Evolutionary conservation across 2,329 filamentous ascomycete species (phyloP), one percentile per base, ranked within the genome.

Genomic region (Pezicula rhizophila): DNA sequence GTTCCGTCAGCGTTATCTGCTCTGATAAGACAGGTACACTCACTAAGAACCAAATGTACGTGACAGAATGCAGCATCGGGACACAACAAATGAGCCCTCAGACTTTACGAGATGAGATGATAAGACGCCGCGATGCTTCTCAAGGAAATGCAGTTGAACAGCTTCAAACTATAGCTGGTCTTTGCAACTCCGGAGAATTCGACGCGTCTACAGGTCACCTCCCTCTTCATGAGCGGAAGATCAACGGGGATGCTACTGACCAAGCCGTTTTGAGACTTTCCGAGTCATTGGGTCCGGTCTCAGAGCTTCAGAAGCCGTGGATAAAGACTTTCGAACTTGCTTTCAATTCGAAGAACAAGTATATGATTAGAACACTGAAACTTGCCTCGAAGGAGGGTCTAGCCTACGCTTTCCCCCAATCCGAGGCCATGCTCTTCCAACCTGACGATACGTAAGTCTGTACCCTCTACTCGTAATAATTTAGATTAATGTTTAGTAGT

Each of bases 321-420:
- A 76, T 76, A 45, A 82, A 78, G 46, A 75, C 78, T 2, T 89
- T 82, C 57, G 80, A 85, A 47, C 70, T 88, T 25, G 79, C 84
- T 0, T 91, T 91, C 65, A 90, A 90, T 69, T 88, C 84, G 68
- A 88, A 88, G 71, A 90, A 89, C 68, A 91, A 91, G 66, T 90
- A 82, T 62, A 90, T 89, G 80, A 78, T 90, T 47, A 75, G 80
- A 31, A 76, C 82, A 0, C 77, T 84, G 43, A 71, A 71, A 2
- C 56, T 76, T 35, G 66, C 65, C 2, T 61, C 68, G 26, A 61
- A 64, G n/a, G 64, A 68, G 34, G 68, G 67, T 14, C 56, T 72
- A 31, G 42, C 52, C 2, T 49, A 64, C n/a, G 72, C 71, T 1
- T 53, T 78, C 4, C 64, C 70, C 1, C 47, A 58, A 3, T 58